Percentiles rank a stretch among this genome's conserved stretches.
Conservation (phyloP, 2,329 filamentous ascomycete genomes). For the Colletotrichum simmondsii region DNA sequence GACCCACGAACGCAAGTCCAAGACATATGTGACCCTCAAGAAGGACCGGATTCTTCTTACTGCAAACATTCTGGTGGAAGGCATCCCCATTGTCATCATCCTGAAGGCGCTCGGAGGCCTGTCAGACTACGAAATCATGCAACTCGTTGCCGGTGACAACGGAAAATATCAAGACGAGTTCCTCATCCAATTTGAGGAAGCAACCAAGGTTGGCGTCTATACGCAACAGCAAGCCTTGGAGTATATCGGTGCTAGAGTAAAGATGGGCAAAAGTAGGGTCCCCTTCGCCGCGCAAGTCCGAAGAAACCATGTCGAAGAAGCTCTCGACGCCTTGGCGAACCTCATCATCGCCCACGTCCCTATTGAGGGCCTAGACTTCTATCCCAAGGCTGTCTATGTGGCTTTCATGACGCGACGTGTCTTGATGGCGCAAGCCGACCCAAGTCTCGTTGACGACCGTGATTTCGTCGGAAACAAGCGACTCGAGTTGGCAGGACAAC, state of each 20-base stretch:
- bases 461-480: slow-evolving; percentile 99
- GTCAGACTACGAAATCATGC: slow-evolving; percentile 93
- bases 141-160: slow-evolving; percentile 89
- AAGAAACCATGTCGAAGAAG: slow-evolving; percentile 89
- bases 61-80: slow-evolving; percentile 93
- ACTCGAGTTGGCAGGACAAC: slow-evolving; percentile 92
- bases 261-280: slow-evolving; percentile 78
- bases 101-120: slow-evolving; percentile 94
- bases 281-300: slow-evolving; percentile 61
- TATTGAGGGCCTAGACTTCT: slow-evolving; percentile 90
- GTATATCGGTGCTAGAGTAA: slow-evolving; percentile 87
- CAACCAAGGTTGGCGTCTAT: slow-evolving; percentile 82
- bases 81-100: slow-evolving; percentile 93
- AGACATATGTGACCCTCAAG: slow-evolving; percentile 94
- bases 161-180: slow-evolving; percentile 94
- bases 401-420: slow-evolving; percentile 98
- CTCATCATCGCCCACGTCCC: slow-evolving; percentile 96
- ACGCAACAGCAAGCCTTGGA: slow-evolving; percentile 97
- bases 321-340: slow-evolving; percentile 89
- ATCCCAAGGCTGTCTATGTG: slow-evolving; percentile 96
- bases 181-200: slow-evolving; percentile 93
- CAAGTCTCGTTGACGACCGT: slow-evolving; percentile 90
- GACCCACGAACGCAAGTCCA: slow-evolving; percentile 96
- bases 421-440: slow-evolving; percentile 91
- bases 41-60: slow-evolving; percentile 90